Conservation (phyloP, 2,329 filamentous ascomycete species). For the Trichoderma koningii region DNA sequence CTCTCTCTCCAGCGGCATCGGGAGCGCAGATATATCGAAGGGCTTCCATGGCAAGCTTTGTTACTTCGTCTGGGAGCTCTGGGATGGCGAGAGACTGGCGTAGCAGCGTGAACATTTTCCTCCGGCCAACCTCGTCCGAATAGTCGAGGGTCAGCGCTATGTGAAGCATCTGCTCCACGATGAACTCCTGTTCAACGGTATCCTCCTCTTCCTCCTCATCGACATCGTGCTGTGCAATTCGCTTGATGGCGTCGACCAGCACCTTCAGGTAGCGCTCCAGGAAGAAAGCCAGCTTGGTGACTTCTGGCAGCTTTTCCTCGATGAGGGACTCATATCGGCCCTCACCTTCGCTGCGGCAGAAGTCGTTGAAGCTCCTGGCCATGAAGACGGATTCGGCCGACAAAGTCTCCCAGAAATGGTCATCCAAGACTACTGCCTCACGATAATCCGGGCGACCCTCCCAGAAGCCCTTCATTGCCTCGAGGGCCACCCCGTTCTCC, state of each 20-base stretch:
- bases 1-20: conserved; percentile 71
- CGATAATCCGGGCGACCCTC: conserved; percentile 83
- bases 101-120: conserved; percentile 93
- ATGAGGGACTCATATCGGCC: conserved; percentile 73
- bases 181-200: conserved; percentile 87
- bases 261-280: conserved; percentile 77
- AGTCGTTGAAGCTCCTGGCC: conserved; percentile 90
- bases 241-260: conserved; percentile 64
- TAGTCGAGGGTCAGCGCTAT: conserved; percentile 93
- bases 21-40: conserved; percentile 80
- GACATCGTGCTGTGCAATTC: conserved; percentile 56
- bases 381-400: conserved; percentile 88
- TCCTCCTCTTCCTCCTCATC: conserved; percentile 75
- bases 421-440: conserved; percentile 70
- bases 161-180: conserved; percentile 91
- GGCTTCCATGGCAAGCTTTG: conserved; percentile 81
- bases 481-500: conserved; percentile 85
- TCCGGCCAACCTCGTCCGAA: conserved; percentile 91
- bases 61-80: conserved; percentile 88
- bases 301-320: conserved; percentile 93
- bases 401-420: conserved; percentile 77
- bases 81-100: conserved; percentile 82
- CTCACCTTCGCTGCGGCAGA: conserved; percentile 74
- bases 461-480: conserved; percentile 97
- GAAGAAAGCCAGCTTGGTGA: conserved; percentile 86